A percentile compares a stretch with the other conserved stretches of the same genome.
phyloP scores from a whole-genome alignment of 352 stramenopile genomes.

The Globisporangium carolinianum region DNA sequence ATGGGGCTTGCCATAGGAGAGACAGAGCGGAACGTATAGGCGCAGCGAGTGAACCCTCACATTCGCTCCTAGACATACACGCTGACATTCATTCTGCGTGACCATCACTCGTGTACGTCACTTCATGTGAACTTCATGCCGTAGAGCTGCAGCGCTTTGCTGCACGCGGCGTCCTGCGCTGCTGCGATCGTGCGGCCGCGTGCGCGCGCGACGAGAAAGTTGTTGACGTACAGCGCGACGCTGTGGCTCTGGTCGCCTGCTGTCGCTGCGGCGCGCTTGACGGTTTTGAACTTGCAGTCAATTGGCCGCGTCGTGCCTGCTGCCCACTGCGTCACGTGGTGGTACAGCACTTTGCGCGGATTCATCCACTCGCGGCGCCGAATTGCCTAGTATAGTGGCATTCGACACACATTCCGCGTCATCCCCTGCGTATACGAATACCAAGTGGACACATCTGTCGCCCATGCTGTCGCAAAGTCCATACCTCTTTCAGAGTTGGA shows the following conservation, averaged over 20 bases:
- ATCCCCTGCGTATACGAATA: not conserved
- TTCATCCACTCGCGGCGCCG: conserved; percentile 80
- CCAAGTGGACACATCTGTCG: not conserved
- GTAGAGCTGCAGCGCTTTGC: conserved; percentile 54
- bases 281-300: conserved; percentile 43
- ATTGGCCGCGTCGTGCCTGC: conserved; percentile 21
- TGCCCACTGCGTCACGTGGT: conserved; percentile 60
- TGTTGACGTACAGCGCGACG: conserved; percentile 66
- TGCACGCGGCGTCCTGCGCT: conserved; percentile 66
- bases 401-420: too few species aligned
- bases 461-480: not conserved
- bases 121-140: conserved; percentile 41
- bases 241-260: conserved; percentile 27
- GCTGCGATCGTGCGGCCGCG: conserved; percentile 59
- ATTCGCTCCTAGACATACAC: not conserved
- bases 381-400: conserved; percentile 32
- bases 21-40: too few species aligned
- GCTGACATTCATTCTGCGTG: not conserved
- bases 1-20: too few species aligned
- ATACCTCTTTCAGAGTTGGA: conserved; percentile 51
- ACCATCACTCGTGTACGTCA: not conserved
- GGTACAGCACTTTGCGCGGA: conserved; percentile 53
- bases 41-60: too few species aligned
- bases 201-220: conserved; percentile 47
- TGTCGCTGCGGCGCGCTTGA: conserved; percentile 13